Conservation (phyloP, 495 filamentous ascomycete genomes). For the Aspergillus taichungensis region DNA sequence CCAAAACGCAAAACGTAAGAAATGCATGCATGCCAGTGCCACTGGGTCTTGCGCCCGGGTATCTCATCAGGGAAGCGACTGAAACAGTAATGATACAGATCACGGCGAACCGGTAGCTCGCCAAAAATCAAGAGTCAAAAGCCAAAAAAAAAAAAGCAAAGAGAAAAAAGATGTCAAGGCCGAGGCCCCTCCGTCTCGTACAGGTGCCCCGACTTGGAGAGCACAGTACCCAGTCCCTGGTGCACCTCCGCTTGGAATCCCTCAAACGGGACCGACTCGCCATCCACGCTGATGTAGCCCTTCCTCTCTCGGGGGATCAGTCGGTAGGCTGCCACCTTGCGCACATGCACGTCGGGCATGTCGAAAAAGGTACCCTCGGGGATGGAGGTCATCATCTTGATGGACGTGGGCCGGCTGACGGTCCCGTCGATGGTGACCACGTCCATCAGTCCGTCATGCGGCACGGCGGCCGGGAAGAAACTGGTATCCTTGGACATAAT, state of each 20-base stretch:
- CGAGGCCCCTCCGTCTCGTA: conserved; percentile 63
- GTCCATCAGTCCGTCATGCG: conserved; percentile 80
- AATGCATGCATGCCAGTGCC: conserved; percentile 9
- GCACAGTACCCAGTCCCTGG: conserved; percentile 70
- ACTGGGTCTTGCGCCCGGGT: conserved; percentile 27
- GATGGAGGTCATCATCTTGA: conserved; percentile 60
- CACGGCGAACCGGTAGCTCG: no score
- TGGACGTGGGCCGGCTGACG: conserved; percentile 50
- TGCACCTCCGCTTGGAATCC: conserved; percentile 89
- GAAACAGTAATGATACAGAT: neutral
- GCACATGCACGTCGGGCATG: conserved; percentile 63
- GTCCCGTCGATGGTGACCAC: conserved; percentile 72
- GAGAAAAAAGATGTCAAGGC: conserved; percentile 6
- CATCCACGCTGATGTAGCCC: conserved; percentile 92
- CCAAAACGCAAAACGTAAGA: neutral
- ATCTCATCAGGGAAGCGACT: conserved; percentile 20
- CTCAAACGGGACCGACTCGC: conserved; percentile 75
- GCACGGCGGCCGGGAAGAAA: conserved; percentile 81
- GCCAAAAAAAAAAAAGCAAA: no score
- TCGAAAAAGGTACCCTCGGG: conserved; percentile 70
- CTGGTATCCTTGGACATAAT: conserved; percentile 80
- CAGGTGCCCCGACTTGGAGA: conserved; percentile 58
- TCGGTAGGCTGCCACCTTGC: conserved; percentile 75
- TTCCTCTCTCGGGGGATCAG: conserved; percentile 61
- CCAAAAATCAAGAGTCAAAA: no score